These are phyloP conservation scores for Anacardium occidentale DNA, from an alignment of 345 rosid species.

Conservation along the genomic window DNA sequence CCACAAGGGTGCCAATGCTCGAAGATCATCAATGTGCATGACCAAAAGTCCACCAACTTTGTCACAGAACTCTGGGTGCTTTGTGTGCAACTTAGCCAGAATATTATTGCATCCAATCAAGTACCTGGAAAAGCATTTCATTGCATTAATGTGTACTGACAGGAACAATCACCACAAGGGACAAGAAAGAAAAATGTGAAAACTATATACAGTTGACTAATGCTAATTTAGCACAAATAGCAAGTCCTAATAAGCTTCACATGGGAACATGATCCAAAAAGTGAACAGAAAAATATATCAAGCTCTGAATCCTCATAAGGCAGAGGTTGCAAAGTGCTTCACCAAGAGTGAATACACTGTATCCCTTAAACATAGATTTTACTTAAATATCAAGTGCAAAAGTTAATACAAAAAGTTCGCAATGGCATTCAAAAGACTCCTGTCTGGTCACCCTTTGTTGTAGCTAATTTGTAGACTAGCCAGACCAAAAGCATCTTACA, in stretches of 20 bases:
- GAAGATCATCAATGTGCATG: constrained; percentile 96
- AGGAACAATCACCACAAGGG: background rate
- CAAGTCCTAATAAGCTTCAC: background rate
- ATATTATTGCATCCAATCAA: constrained; percentile 91
- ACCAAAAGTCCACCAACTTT: constrained; percentile 99
- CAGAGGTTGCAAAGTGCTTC: background rate
- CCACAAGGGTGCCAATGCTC: constrained; percentile 89
- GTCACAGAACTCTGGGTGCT: constrained; percentile 80
- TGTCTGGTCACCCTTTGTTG: background rate
- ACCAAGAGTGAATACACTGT: background rate
- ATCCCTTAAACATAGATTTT: background rate
- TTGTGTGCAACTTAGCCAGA: constrained; percentile 78
- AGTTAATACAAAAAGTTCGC: background rate
- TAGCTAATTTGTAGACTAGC: background rate
- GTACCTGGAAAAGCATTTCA: constrained; percentile 48
- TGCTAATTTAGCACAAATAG: constrained; percentile 9
- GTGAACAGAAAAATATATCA: background rate
- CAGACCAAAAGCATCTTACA: background rate
- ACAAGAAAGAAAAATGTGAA: background rate
- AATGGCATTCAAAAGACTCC: background rate
- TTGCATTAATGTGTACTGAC: constrained; percentile 3
- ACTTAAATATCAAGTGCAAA: constrained; percentile 11
- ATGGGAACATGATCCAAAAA: background rate
- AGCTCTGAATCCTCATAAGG: constrained; percentile 8
- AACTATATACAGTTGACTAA: background rate